phyloP scores from a whole-genome alignment of 2,329 filamentous ascomycete species.

The Monosporascus ibericus region DNA sequence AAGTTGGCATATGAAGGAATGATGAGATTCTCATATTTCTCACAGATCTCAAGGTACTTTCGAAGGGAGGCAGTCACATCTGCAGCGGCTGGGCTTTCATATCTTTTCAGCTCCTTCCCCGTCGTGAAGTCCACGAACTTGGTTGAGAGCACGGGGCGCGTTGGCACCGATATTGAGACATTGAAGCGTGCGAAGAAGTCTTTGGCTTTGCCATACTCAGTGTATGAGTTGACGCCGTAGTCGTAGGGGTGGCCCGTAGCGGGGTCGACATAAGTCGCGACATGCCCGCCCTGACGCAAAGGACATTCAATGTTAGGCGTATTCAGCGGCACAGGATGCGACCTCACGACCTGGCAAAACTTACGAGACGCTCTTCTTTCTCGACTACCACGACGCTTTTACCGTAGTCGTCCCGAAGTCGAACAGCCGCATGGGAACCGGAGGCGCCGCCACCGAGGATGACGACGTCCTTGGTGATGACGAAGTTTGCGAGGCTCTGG shows the following conservation, averaged over 20 bases:
- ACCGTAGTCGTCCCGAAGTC: constrained; percentile 28
- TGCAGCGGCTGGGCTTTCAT: background rate
- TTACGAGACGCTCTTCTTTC: constrained; percentile 25
- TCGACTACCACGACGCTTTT: constrained; percentile 30
- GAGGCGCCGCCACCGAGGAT: constrained; percentile 32
- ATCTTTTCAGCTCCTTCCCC: constrained; percentile 20
- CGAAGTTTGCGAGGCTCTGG: background rate
- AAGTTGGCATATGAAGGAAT: constrained; percentile 33
- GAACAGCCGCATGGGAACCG: constrained; percentile 30
- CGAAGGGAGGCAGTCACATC: constrained; percentile 15
- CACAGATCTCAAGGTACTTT: constrained; percentile 22
- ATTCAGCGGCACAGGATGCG: background rate
- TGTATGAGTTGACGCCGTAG: constrained; percentile 32
- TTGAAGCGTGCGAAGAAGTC: constrained; percentile 40
- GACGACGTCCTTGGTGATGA: constrained; percentile 25
- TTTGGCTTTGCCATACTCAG: constrained; percentile 31
- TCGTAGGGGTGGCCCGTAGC: constrained; percentile 11
- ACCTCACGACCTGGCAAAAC: background rate
- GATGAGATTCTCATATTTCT: constrained; percentile 25
- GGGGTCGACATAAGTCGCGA: background rate
- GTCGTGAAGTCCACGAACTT: constrained; percentile 30
- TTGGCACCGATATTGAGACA: constrained; percentile 22
- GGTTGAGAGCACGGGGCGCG: constrained; percentile 20
- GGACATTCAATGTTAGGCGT: background rate
- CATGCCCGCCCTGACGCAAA: background rate